Base-by-base conservation (phyloP, 345 rosid species). In the Punica granatum region DNA sequence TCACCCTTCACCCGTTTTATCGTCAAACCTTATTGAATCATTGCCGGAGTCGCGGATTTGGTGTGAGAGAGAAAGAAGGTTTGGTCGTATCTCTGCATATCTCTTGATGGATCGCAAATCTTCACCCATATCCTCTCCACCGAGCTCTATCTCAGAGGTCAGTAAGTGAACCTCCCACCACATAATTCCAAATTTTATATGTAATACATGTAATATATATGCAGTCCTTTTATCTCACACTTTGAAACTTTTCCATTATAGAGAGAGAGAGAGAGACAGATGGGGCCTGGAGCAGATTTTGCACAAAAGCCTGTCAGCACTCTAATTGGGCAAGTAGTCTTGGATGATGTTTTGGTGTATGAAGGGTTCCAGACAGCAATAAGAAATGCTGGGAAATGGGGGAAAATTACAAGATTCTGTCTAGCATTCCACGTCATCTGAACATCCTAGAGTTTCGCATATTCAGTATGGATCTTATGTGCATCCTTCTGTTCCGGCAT, bases 261-360 rank as follows among this genome's bases (percentile, higher is more conserved):
- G 66, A 32, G 35, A 53, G 23, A 37, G 54, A 60, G 28, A 63
- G 65, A 35, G 49, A 33, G n/a, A 74, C 37, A 60, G 42, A 72
- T 76, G 84, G 84, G 83, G 43, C 79, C 78, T 73, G 25, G 60
- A 69, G 62, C 58, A 65, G 73, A 30, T 44, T 60, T 62, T 41
- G 48, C 70, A 67, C 51, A 16, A 54, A 46, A 39, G 64, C 68
- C 56, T 78, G 81, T 66, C 74, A 73, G 69, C 73, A 64, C 68
- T 63, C 67, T 26, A 72, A 66, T 60, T 30, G 61, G 74, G 75
- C 72, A 77, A 78, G 44, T 56, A 60, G 67, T 41, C 15, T 41
- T 19, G 41, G 63, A 69, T 43, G 49, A 68, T 68, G 79, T 69
- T 66, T 67, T 46, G 51, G 65, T 63, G 61, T 56, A 25, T 10